These are phyloP conservation scores for Fusarium pininemorale DNA, from an alignment of 2,329 filamentous ascomycete genomes.

Conservation along the genomic window DNA sequence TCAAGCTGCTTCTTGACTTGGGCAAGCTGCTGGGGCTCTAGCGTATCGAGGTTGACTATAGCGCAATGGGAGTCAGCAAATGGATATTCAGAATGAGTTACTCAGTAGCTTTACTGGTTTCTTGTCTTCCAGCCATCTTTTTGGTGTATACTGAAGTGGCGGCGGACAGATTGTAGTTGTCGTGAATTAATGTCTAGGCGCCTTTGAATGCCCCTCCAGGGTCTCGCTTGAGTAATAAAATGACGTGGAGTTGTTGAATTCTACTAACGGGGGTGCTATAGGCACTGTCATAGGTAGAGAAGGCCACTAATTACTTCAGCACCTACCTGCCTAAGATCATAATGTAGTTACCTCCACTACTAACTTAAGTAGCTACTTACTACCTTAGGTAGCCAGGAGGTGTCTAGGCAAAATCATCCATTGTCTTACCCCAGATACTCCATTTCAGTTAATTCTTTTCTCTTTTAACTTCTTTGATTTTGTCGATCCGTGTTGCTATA, in stretches of 20 bases:
- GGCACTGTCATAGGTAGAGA: neutral
- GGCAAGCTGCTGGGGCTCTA: conserved; percentile 85
- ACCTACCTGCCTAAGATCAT: too few relatives aligned
- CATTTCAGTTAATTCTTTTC: neutral
- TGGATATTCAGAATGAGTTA: neutral
- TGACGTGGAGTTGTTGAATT: conserved; percentile 45
- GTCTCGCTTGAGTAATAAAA: conserved; percentile 44
- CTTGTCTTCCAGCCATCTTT: conserved; percentile 48
- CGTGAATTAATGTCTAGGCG: conserved; percentile 1
- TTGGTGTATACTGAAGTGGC: conserved; percentile 23
- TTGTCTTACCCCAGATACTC: neutral
- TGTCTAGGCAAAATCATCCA: too few relatives aligned
- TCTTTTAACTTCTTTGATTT: neutral
- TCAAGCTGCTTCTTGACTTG: conserved; percentile 96
- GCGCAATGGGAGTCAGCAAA: neutral
- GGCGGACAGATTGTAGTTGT: conserved; percentile 8
- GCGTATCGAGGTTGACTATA: conserved; percentile 72
- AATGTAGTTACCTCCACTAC: too few relatives aligned
- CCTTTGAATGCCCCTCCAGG: conserved; percentile 38
- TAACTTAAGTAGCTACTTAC: too few relatives aligned
- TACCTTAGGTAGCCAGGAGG: too few relatives aligned
- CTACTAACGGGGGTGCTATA: conserved; percentile 44
- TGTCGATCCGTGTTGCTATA: neutral
- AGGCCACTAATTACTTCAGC: too few relatives aligned
- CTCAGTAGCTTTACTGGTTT: conserved; percentile 40